These are phyloP conservation scores for Hymenoscyphus fructigenus DNA, from an alignment of 2,329 filamentous ascomycete genomes.

Conservation along the genomic window DNA sequence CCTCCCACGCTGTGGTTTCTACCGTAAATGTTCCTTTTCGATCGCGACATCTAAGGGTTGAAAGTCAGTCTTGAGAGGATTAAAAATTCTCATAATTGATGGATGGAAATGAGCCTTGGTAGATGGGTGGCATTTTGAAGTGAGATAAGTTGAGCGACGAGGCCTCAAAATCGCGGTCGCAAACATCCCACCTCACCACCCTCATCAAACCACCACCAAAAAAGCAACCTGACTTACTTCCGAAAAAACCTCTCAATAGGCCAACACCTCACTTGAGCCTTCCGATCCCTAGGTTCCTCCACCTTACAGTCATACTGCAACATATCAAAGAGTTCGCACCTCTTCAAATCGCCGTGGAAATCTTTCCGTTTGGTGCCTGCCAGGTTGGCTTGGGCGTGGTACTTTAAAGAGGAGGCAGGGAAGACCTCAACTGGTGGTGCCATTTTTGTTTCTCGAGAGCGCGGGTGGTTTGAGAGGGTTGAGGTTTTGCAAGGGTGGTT, in stretches of 20 bases:
- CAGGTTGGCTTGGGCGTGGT: conserved; percentile 48
- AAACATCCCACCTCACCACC: conserved; percentile 3
- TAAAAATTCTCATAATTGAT: neutral
- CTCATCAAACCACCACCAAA: conserved; percentile 4
- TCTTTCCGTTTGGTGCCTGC: conserved; percentile 45
- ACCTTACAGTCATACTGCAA: conserved; percentile 62
- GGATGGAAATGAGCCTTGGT: too few relatives aligned
- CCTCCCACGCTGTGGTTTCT: conserved; percentile 65
- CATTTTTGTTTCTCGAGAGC: too few relatives aligned
- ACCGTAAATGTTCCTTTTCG: conserved; percentile 57
- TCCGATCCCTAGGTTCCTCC: conserved; percentile 44
- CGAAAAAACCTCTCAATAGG: conserved; percentile 60
- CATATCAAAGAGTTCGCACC: conserved; percentile 57
- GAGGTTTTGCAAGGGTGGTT: too few relatives aligned
- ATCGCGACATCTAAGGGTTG: conserved; percentile 53
- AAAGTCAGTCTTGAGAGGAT: conserved; percentile 12
- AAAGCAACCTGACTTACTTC: conserved; percentile 45
- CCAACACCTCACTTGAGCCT: conserved; percentile 54
- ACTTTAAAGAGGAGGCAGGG: conserved; percentile 51
- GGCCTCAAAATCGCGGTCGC: neutral
- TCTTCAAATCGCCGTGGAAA: conserved; percentile 54
- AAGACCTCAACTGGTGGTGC: conserved; percentile 58
- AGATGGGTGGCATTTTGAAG: too few relatives aligned
- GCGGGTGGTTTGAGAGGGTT: too few relatives aligned
- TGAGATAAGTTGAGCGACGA: too few relatives aligned